A percentile compares a stretch with the other conserved stretches of the same genome.
Conservation (phyloP, 2,329 filamentous ascomycete genomes). For the Geosmithia morbida region DNA sequence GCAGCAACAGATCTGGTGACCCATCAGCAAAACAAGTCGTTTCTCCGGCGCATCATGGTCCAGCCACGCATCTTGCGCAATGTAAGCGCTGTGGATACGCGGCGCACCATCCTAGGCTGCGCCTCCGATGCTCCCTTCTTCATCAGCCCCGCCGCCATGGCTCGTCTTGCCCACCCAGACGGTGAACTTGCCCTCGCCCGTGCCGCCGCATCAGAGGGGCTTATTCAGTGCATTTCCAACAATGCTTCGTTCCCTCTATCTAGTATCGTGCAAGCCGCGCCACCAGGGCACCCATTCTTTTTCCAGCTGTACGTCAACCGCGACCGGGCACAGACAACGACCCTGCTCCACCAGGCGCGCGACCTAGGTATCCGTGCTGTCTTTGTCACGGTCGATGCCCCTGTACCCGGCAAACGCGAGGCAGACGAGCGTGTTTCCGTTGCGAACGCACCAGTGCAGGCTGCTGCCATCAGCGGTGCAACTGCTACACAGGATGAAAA, state of each 20-base stretch:
- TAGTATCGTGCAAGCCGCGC: conserved; percentile 23
- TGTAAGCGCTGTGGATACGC: conserved; percentile 22
- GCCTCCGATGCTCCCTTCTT: conserved; percentile 7
- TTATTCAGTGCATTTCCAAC: conserved; percentile 24
- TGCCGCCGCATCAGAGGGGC: conserved; percentile 22
- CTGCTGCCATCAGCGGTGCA: conserved; percentile 25
- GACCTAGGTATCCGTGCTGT: conserved; percentile 33
- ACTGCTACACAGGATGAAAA: conserved; percentile 32
- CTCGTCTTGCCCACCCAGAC: conserved; percentile 7
- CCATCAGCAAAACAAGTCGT: conserved; percentile 29
- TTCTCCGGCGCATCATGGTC: conserved; percentile 33
- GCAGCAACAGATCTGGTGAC: conserved; percentile 38
- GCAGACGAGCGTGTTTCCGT: conserved; percentile 38
- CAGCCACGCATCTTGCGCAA: conserved; percentile 34
- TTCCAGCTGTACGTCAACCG: conserved; percentile 42
- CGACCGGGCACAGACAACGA: conserved; percentile 30
- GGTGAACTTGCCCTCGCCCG: conserved; percentile 35
- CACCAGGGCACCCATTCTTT: conserved; percentile 26
- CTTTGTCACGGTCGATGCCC: conserved; percentile 40
- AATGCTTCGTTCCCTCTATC: conserved; percentile 33
- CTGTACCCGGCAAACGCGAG: conserved; percentile 40
- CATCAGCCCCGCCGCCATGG: conserved; percentile 9
- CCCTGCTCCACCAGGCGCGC: conserved; percentile 22
- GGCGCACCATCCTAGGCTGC: conserved; percentile 7
- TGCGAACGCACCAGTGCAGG: conserved; percentile 23